Evolutionary conservation across 768 basidiomycete genomes (phyloP).

Genomic region (Russula sp.): DNA sequence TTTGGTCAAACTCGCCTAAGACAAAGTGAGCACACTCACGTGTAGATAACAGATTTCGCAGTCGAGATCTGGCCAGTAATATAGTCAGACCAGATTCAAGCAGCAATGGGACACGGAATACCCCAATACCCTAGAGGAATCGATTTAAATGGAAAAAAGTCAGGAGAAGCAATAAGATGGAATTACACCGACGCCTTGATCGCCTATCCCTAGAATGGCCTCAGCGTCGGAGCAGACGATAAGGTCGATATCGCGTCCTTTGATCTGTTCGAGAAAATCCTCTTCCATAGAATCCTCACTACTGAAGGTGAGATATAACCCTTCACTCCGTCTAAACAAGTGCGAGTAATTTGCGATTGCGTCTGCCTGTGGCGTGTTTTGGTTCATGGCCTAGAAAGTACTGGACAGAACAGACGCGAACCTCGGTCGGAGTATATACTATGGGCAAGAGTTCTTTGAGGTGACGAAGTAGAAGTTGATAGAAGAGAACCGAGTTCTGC

Average conservation of each 20-base stretch:
- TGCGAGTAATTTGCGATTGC: constrained; percentile 82
- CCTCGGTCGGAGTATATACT: constrained; percentile 80
- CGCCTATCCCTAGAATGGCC: constrained; percentile 74
- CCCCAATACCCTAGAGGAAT: constrained; percentile 32
- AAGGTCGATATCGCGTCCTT: constrained; percentile 58
- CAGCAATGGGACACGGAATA: constrained; percentile 15
- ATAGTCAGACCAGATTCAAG: not conserved
- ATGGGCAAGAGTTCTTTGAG: constrained; percentile 50
- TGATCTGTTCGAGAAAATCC: constrained; percentile 62
- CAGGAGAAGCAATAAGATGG: not conserved
- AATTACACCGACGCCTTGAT: constrained; percentile 64
- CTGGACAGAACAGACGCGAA: constrained; percentile 26
- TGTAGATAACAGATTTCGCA: constrained; percentile 74
- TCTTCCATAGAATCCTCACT: constrained; percentile 64
- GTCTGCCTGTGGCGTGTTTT: constrained; percentile 45
- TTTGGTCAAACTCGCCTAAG: not conserved
- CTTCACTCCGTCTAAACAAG: constrained; percentile 72
- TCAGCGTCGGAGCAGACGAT: constrained; percentile 82
- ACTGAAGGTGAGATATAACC: constrained; percentile 60
- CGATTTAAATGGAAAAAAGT: not conserved
- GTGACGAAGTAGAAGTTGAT: constrained; percentile 42
- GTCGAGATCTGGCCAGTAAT: constrained; percentile 47
- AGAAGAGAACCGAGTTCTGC: constrained; percentile 81
- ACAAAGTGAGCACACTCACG: constrained; percentile 33
- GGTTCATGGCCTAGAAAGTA: not conserved